A percentile compares a stretch with the other conserved stretches of the same genome.
phyloP scores from a whole-genome alignment of 1,139 yeast genomes.

The Hyphopichia buzzinii region DNA sequence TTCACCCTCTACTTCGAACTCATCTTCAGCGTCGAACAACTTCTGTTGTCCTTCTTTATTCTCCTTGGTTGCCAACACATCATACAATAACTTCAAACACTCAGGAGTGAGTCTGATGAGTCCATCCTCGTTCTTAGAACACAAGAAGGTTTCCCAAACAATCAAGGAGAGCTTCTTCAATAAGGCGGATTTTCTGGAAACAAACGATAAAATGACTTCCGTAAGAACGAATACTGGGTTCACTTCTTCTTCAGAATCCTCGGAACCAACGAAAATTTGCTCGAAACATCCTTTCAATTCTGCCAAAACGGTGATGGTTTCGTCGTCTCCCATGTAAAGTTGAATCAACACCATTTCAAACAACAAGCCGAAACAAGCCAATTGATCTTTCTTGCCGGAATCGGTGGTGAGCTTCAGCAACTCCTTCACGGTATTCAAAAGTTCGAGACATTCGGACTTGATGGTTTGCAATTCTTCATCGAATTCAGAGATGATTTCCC shows the following conservation, averaged over 20 bases:
- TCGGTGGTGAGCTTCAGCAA: constrained; percentile 10
- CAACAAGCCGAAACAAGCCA: constrained; percentile 60
- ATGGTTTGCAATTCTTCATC: constrained; percentile 55
- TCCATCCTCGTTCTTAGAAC: constrained; percentile 30
- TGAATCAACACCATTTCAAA: constrained; percentile 79
- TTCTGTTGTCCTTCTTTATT: constrained; percentile 78
- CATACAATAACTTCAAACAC: constrained; percentile 59
- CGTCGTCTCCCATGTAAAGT: constrained; percentile 75
- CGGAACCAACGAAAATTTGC: constrained; percentile 27
- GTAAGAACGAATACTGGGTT: constrained; percentile 64
- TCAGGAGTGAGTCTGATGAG: constrained; percentile 34
- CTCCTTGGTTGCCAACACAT: constrained; percentile 72
- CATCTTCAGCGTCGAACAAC: constrained; percentile 67
- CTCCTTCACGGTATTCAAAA: constrained; percentile 46
- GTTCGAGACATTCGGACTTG: constrained; percentile 48
- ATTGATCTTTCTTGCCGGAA: constrained; percentile 19
- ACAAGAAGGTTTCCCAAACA: constrained; percentile 67
- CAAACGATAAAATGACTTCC: constrained; percentile 73
- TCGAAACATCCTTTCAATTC: constrained; percentile 63
- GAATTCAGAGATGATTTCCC: constrained; percentile 39
- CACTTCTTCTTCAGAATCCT: constrained; percentile 23
- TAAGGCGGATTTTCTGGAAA: constrained; percentile 69
- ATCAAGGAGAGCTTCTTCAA: constrained; percentile 68
- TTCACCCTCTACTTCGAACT: constrained; percentile 34
- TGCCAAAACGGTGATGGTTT: constrained; percentile 70